A percentile compares a stretch with the other conserved stretches of the same genome.
Evolutionary conservation across 2,329 filamentous ascomycete genomes (phyloP).

Genomic region (Polychaeton citri): DNA sequence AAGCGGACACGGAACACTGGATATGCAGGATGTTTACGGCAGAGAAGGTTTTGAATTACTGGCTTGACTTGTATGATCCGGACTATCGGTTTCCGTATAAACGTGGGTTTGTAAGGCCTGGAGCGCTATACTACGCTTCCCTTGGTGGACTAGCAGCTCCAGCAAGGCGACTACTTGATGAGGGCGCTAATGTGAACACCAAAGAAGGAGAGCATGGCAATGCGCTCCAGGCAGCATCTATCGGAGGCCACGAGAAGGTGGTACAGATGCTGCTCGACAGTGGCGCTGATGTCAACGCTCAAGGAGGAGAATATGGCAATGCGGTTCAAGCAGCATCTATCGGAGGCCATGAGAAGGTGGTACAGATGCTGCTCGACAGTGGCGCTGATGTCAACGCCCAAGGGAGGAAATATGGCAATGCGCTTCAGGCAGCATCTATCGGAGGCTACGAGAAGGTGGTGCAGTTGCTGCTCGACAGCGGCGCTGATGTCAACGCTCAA

Average conservation of each 20-base stretch:
- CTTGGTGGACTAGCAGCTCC: not conserved
- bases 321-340: constrained; percentile 3
- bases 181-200: constrained; percentile 4
- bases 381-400: not conserved
- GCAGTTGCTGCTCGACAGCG: constrained; percentile 3
- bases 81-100: too few species aligned
- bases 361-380: constrained; percentile 1
- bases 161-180: constrained; percentile 3
- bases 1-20: too few species aligned
- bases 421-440: constrained; percentile 1
- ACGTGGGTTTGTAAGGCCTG: not conserved
- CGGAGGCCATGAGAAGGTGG: not conserved
- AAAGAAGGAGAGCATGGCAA: not conserved
- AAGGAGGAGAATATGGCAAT: constrained; percentile 1
- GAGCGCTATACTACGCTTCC: not conserved
- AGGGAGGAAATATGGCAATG: not conserved
- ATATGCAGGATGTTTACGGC: too few species aligned
- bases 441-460: constrained; percentile 2
- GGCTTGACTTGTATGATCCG: too few species aligned
- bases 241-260: constrained; percentile 3
- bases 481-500: constrained; percentile 4
- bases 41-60: too few species aligned
- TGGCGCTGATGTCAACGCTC: constrained; percentile 5
- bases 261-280: constrained; percentile 7
- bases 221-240: constrained; percentile 7